Evolutionary conservation across 345 rosid genomes (phyloP).

Genomic region (Geranium brycei): DNA sequence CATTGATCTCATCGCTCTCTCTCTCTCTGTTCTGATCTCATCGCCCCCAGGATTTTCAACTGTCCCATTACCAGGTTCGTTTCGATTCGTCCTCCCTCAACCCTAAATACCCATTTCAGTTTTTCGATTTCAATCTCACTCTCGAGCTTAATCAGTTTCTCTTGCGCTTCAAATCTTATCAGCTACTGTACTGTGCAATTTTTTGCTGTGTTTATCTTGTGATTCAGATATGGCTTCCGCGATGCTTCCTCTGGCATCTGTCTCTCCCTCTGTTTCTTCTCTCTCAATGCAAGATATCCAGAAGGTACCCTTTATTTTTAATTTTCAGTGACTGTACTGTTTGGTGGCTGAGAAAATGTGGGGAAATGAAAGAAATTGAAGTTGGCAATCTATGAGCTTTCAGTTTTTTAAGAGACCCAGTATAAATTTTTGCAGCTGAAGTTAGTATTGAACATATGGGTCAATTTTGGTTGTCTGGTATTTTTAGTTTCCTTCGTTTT

Average conservation of each 20-base stretch:
- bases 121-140: neutral
- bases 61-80: neutral
- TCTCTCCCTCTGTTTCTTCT: slow-evolving; percentile 30
- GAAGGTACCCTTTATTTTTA: slow-evolving; percentile 31
- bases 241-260: slow-evolving; percentile 45
- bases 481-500: slow-evolving; percentile 3
- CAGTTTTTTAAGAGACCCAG: neutral
- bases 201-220: neutral
- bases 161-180: neutral
- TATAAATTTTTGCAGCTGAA: neutral
- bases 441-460: too few species aligned
- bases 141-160: neutral
- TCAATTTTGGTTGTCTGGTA: neutral
- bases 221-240: slow-evolving; percentile 49
- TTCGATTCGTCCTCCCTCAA: neutral
- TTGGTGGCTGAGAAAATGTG: slow-evolving; percentile 6
- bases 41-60: neutral
- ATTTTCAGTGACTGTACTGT: neutral
- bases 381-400: neutral
- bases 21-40: neutral
- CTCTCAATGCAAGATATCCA: slow-evolving; percentile 30
- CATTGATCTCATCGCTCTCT: neutral
- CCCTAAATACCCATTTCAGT: neutral
- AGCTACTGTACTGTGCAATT: neutral
- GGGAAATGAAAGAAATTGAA: neutral